Evolutionary conservation across 768 basidiomycete genomes (phyloP), one percentile per base, ranked within the genome.

Genomic region (Lactarius sp.): DNA sequence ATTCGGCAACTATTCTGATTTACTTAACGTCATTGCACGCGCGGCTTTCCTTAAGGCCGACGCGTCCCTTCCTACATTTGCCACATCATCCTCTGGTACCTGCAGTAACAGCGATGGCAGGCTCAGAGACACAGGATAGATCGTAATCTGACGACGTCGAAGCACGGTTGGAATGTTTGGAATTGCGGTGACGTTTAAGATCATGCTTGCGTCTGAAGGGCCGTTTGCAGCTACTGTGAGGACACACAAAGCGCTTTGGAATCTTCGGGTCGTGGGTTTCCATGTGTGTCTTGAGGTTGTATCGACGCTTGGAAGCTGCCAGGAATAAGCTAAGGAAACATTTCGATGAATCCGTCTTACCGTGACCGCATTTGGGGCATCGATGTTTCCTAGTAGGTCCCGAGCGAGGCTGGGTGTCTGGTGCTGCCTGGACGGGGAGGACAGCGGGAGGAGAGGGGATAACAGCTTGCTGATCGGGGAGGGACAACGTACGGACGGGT

Each of bases 191-290:
- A 51, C 94, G 87, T 13, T 92, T 92, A 7, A 98, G 78, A 71
- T 98, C 94, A 72, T 97, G 94, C 75, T 95, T 91, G 68, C 95
- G 87, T 67, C 90, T 93, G 76, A 98, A 98, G 20, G 91, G 91
- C 60, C 94, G 87, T 39, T 87, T 87, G 65, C 94, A 98, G 2
- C 27, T 96, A 90, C 47, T 88, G 88, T 27, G 27, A 27, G 27
- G 2, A 74, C 94, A 98, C 52, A 86, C 82, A 72, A 92, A 89
- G 6, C 92, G 92, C 77, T 95, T 98, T 56, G 87, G 77, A 65
- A 95, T 82, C 74, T 92, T 87, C 31, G 95, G 94, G 72, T 96
- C 92, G 75, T 98, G 94, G 4, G 94, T 98, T 27, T 88, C 88
- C 83, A 91, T 86, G 74, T 97, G 94, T 0, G 94, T 95, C 79